phyloP scores from a whole-genome alignment of 768 basidiomycete species.

The Tricholoma hemisulphureum region DNA sequence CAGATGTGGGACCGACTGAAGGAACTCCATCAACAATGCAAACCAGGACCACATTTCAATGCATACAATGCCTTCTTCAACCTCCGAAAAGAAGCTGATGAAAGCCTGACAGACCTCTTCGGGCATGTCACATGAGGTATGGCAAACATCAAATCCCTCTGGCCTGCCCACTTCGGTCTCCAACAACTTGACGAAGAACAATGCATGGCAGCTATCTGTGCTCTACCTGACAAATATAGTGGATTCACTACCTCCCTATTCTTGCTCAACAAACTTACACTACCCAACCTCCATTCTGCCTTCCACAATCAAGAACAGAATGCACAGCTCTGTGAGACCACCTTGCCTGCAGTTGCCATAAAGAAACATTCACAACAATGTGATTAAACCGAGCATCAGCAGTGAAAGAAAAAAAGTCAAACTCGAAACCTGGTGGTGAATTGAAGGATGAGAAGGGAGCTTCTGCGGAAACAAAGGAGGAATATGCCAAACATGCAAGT shows the following conservation, averaged over 20 bases:
- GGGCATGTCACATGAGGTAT: neutral
- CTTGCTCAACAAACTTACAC: too few species aligned
- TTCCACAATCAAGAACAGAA: too few species aligned
- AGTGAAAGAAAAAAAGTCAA: neutral
- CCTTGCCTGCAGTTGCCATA: too few species aligned
- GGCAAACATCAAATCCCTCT: neutral
- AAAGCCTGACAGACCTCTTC: neutral
- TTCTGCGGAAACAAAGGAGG: too few species aligned
- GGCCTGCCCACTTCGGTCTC: neutral
- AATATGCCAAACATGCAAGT: too few species aligned
- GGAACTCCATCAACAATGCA: neutral
- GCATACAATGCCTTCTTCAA: neutral
- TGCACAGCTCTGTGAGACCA: too few species aligned
- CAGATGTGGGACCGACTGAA: neutral
- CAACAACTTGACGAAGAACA: neutral
- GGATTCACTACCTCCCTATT: too few species aligned
- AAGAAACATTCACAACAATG: neutral
- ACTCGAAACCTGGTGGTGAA: too few species aligned
- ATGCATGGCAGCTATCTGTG: neutral
- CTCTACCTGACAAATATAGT: too few species aligned
- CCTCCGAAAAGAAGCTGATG: neutral
- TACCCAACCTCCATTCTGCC: too few species aligned
- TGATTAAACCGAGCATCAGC: neutral
- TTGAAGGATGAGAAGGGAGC: too few species aligned
- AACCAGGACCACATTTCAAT: neutral